Base-by-base conservation (phyloP, 2,329 filamentous ascomycete species). In the Samsoniella hepiali region DNA sequence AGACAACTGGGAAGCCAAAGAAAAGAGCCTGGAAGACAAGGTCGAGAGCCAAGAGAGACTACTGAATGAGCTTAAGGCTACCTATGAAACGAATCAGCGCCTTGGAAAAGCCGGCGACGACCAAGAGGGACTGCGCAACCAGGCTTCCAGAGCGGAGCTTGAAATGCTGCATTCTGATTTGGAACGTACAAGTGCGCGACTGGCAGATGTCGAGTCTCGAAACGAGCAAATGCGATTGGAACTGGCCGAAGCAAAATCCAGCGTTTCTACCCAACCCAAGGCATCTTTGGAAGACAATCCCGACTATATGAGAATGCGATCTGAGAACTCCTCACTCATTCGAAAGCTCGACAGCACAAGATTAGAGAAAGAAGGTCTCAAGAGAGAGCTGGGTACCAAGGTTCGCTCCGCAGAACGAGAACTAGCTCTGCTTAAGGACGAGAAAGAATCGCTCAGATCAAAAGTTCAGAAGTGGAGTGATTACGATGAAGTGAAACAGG, bases 401-500 rank as follows among this genome's bases (percentile, higher is more conserved):
- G 76, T 96, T 55, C 88, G 91, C 64, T 84, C 86, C n/a, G 79
- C 93, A 17, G 93, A 97, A 75, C 84, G 94, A 66, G 91, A 96
- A 71, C 84, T 89, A 63, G 82, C 84, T 9, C 84, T 90, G 64
- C 78, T 96, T 22, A 89, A 88, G 70, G 86, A 90, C 38, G 95
- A 98, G 73, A 88, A 91, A 67, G 93, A 97, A 65, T 81, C 83
- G 32, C 80, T 98, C 63, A 91, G 89, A 72, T 80, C 82, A 44
- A 97, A 95, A 77, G 85, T 98, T 3, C 88, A 92, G 67, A 96
- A 91, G 73, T 96, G 91, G 87, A 87, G 87, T 68, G 95, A 99
- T 74, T 99, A 99, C 73, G 93, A 98, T 40, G 94, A 98, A 64
- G 87, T 99, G 55, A 97, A 95, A 77, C 91, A 96, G 67, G 96